Conservation (phyloP, 495 filamentous ascomycete genomes). For the Hypoxylon crocopeplum region DNA sequence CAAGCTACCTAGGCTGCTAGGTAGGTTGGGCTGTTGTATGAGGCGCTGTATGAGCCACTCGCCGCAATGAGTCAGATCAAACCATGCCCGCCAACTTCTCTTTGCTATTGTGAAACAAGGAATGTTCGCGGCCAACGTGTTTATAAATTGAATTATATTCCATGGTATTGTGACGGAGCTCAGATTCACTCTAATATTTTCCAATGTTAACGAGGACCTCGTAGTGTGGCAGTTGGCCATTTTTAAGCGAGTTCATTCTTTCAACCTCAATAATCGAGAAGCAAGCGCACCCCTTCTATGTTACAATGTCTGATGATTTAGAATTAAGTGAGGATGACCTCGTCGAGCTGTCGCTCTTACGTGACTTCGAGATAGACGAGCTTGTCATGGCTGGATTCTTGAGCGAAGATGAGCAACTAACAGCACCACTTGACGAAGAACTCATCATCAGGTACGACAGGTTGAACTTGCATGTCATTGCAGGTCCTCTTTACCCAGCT, state of each 20-base stretch:
- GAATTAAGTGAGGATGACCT: constrained; percentile 34
- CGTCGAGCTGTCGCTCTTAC: constrained; percentile 35
- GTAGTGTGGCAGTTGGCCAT: no score
- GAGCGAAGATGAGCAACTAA: constrained; percentile 8
- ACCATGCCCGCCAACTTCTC: no score
- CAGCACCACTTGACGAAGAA: constrained; percentile 23
- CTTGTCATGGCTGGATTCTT: constrained; percentile 29
- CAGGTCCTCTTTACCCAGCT: constrained; percentile 35
- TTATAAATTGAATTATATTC: no score
- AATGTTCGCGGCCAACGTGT: no score
- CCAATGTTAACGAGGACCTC: not conserved
- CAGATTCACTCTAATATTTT: not conserved
- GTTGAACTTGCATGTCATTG: constrained; percentile 26
- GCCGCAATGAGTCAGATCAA: no score
- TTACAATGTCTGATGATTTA: constrained; percentile 4
- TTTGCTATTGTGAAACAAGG: no score
- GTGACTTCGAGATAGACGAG: constrained; percentile 37
- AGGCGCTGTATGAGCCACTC: no score
- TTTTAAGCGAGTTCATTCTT: no score
- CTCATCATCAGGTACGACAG: constrained; percentile 32
- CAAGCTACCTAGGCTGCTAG: no score
- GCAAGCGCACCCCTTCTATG: not conserved
- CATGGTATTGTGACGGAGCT: no score
- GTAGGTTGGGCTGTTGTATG: no score
- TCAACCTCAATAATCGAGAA: no score